Percentiles rank a stretch among this genome's conserved stretches.
phyloP scores from a whole-genome alignment of 2,329 filamentous ascomycete species.

The Cladosporium oxysporum region DNA sequence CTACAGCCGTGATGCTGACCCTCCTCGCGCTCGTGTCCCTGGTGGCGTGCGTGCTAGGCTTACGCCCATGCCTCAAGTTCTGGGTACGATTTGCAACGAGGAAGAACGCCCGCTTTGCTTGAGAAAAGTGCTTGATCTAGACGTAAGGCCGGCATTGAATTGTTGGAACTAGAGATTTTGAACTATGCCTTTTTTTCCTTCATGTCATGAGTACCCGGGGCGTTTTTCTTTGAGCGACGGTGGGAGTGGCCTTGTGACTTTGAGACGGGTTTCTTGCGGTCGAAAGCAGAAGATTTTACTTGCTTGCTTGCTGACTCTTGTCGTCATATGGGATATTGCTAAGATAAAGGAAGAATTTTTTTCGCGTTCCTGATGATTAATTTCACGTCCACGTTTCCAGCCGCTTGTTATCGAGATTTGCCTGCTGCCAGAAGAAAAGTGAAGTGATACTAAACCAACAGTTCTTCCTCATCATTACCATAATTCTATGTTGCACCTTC shows the following conservation, averaged over 20 bases:
- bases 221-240: neutral
- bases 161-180: neutral
- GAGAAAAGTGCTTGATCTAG: neutral
- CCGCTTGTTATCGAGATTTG: no score
- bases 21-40: conserved; percentile 6
- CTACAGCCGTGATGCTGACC: neutral
- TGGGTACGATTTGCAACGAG: neutral
- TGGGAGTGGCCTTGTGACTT: neutral
- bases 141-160: neutral
- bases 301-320: neutral
- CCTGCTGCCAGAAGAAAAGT: no score
- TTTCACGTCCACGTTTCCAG: no score
- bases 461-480: no score
- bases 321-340: neutral
- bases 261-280: neutral
- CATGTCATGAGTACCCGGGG: neutral
- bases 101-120: conserved; percentile 13
- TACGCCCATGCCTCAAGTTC: conserved; percentile 14
- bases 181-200: neutral
- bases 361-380: neutral
- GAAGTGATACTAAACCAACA: no score
- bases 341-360: neutral
- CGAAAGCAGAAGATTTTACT: neutral
- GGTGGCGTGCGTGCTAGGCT: conserved; percentile 8
- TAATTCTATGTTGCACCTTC: no score